These are phyloP conservation scores for Clarkia xantiana DNA, from an alignment of 345 rosid species.

Conservation along the genomic window DNA sequence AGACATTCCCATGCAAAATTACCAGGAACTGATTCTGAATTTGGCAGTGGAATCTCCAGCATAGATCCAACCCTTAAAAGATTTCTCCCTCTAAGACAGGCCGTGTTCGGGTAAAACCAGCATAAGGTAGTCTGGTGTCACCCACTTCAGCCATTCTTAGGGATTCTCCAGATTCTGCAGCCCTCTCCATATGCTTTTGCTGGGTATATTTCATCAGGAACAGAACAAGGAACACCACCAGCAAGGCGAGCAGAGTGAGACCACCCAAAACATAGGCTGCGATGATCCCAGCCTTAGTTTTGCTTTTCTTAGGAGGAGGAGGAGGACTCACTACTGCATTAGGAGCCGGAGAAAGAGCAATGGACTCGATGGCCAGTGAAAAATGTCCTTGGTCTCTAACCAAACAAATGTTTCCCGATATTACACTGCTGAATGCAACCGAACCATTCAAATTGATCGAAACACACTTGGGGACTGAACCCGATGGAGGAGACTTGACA, in stretches of 20 bases:
- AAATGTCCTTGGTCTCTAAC: conserved; percentile 68
- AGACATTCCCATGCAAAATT: too few species aligned
- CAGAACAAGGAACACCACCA: conserved; percentile 29
- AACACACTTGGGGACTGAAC: conserved; percentile 54
- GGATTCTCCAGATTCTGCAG: conserved; percentile 84
- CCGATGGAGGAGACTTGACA: conserved; percentile 26
- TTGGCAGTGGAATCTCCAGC: too few species aligned
- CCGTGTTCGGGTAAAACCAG: conserved; percentile 70
- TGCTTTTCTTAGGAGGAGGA: too few species aligned
- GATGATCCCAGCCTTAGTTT: too few species aligned
- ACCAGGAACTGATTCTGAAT: too few species aligned
- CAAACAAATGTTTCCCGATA: conserved; percentile 42
- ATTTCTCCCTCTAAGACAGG: conserved; percentile 68
- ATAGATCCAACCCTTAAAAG: too few species aligned
- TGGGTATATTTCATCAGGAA: conserved; percentile 48
- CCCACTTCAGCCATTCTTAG: conserved; percentile 68
- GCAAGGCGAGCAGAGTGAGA: conserved; percentile 7
- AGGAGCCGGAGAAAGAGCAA: too few species aligned
- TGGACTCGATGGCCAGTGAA: conserved; percentile 58
- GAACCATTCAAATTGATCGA: conserved; percentile 35
- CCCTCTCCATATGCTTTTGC: conserved; percentile 77
- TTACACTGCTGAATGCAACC: conserved; percentile 40
- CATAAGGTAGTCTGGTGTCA: conserved; percentile 73
- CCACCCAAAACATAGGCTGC: too few species aligned
- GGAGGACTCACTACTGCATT: too few species aligned